Conservation (phyloP, 2,329 filamentous ascomycete genomes). For the Epichloe festucae region DNA sequence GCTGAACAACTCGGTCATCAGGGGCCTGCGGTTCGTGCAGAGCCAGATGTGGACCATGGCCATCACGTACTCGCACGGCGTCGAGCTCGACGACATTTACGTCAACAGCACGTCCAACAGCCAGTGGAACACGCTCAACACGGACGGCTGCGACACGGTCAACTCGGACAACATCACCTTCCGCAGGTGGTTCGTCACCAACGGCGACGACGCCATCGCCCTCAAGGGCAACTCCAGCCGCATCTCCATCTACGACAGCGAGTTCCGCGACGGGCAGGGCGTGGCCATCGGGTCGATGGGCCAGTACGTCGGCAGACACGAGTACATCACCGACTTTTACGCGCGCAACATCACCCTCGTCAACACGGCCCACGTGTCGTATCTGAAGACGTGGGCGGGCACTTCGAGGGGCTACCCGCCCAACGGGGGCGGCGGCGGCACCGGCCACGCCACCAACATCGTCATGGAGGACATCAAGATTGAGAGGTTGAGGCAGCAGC, state of each 20-base stretch:
- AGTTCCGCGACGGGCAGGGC: slow-evolving; percentile 36
- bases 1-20: slow-evolving; percentile 34
- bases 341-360: slow-evolving; percentile 32
- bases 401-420: slow-evolving; percentile 36
- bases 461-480: slow-evolving; percentile 19
- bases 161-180: slow-evolving; percentile 39
- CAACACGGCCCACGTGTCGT: slow-evolving; percentile 34
- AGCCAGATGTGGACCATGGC: slow-evolving; percentile 50
- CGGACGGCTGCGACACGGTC: slow-evolving; percentile 37
- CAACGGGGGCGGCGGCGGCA: slow-evolving; percentile 45
- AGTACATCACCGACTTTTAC: slow-evolving; percentile 36
- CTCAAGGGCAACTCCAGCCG: slow-evolving; percentile 44
- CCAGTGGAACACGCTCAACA: slow-evolving; percentile 23
- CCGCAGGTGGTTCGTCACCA: slow-evolving; percentile 34
- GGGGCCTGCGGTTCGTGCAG: slow-evolving; percentile 36
- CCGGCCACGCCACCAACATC: slow-evolving; percentile 26
- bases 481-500: slow-evolving; percentile 14
- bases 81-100: slow-evolving; percentile 36
- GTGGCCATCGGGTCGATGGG: slow-evolving; percentile 46
- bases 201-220: slow-evolving; percentile 41
- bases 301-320: slow-evolving; percentile 34
- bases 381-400: slow-evolving; percentile 48
- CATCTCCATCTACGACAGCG: slow-evolving; percentile 34
- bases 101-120: slow-evolving; percentile 34
- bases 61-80: slow-evolving; percentile 32